These are phyloP conservation scores for Taiwanofungus camphoratus DNA, from an alignment of 1,284 basidiomycete genomes.

Conservation along the genomic window DNA sequence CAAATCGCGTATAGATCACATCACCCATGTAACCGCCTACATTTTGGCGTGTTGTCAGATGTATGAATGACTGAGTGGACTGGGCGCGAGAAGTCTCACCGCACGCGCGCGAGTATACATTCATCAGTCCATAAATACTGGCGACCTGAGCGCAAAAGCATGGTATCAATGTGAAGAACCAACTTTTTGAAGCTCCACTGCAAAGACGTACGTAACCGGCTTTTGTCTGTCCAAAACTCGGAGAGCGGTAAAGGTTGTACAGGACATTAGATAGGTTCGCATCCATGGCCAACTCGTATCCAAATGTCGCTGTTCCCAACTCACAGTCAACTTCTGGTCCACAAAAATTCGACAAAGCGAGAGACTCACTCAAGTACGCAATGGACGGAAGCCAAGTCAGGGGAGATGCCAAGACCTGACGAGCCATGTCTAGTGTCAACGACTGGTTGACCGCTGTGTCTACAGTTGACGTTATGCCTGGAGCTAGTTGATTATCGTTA, in stretches of 20 bases:
- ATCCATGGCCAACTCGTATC: constrained; percentile 55
- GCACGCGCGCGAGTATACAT: constrained; percentile 46
- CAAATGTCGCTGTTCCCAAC: constrained; percentile 38
- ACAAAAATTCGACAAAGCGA: not conserved
- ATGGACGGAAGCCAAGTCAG: constrained; percentile 58
- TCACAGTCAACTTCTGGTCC: constrained; percentile 8
- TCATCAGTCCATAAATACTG: constrained; percentile 45
- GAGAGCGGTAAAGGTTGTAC: constrained; percentile 32
- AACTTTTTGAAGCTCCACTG: too few species aligned
- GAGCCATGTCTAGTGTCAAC: constrained; percentile 34
- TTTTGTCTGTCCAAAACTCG: constrained; percentile 38
- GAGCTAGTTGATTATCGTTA: too few species aligned
- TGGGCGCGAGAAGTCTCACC: constrained; percentile 10
- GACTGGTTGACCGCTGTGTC: constrained; percentile 49
- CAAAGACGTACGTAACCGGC: constrained; percentile 45
- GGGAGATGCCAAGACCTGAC: constrained; percentile 36
- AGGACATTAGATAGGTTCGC: constrained; percentile 48
- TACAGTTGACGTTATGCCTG: too few species aligned
- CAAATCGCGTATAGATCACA: constrained; percentile 39
- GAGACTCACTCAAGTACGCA: constrained; percentile 25
- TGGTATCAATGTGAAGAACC: not conserved
- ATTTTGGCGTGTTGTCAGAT: not conserved
- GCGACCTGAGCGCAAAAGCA: too few species aligned
- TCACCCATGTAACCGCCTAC: constrained; percentile 49
- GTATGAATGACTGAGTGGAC: not conserved